phyloP scores from a whole-genome alignment of 345 rosid genomes.

The Rhodomyrtus tomentosa region DNA sequence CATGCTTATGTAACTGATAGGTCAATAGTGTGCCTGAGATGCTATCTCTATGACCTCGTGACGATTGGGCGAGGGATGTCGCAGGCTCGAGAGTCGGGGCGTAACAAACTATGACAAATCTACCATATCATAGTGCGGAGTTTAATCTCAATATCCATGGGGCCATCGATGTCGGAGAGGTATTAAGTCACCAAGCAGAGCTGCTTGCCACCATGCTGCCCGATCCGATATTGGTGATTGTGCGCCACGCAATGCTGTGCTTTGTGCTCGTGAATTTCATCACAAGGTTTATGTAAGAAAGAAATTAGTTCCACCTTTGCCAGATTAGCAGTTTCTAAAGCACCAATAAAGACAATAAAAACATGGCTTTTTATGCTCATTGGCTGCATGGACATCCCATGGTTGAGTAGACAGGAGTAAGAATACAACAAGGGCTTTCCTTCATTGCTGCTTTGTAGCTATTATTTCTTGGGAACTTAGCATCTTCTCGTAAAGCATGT shows the following conservation, averaged over 20 bases:
- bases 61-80: too few species aligned
- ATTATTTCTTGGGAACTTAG: not conserved
- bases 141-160: not conserved
- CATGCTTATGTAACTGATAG: too few species aligned
- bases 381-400: conserved; percentile 90
- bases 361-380: conserved; percentile 64
- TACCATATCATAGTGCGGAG: rapidly evolving
- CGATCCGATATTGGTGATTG: not conserved
- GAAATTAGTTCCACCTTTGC: conserved; percentile 45
- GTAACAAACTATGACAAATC: rapidly evolving
- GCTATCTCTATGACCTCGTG: too few species aligned
- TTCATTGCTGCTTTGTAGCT: conserved; percentile 65
- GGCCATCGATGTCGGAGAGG: not conserved
- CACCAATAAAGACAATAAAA: conserved; percentile 89
- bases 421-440: conserved; percentile 67
- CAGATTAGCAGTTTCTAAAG: conserved; percentile 84
- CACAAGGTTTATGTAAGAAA: not conserved
- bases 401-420: conserved; percentile 76
- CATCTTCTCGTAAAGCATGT: not conserved
- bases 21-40: too few species aligned
- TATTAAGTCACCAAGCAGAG: not conserved
- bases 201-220: not conserved
- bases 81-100: too few species aligned
- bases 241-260: not conserved
- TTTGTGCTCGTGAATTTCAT: not conserved